phyloP scores from a whole-genome alignment of 208 protist genomes.

The Crithidia thermophila region DNA sequence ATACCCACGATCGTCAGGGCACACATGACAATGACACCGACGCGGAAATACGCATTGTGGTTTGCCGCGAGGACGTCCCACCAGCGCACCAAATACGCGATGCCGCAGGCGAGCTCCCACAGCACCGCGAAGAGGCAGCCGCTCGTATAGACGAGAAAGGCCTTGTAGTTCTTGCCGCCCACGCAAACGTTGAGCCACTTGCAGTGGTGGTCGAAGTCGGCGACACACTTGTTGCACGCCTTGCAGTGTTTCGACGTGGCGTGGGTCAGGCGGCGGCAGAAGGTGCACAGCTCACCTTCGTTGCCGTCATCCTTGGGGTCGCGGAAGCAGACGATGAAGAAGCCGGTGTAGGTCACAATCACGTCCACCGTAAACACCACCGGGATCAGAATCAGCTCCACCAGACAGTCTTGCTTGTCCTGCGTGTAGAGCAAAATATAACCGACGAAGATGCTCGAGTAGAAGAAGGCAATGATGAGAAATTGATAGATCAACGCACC shows the following conservation, averaged over 20 bases:
- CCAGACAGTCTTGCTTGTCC: conserved; percentile 31
- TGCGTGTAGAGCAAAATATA: conserved; percentile 52
- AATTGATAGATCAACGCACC: conserved; percentile 39
- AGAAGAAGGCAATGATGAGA: conserved; percentile 48
- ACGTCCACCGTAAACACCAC: conserved; percentile 19
- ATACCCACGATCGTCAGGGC: conserved; percentile 37
- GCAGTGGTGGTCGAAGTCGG: conserved; percentile 92
- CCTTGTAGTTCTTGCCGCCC: conserved; percentile 73
- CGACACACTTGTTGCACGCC: conserved; percentile 87
- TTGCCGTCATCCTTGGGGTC: conserved; percentile 51
- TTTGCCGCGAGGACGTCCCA: conserved; percentile 48
- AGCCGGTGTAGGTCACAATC: conserved; percentile 28
- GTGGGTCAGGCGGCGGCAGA: conserved; percentile 49
- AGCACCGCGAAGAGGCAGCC: conserved; percentile 32
- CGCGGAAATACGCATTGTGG: conserved; percentile 62
- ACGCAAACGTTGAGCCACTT: conserved; percentile 93
- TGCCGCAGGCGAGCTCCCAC: conserved; percentile 27
- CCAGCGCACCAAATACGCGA: conserved; percentile 58
- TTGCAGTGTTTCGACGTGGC: conserved; percentile 78
- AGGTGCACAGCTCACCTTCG: conserved; percentile 55
- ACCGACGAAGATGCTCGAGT: conserved; percentile 39
- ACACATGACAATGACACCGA: conserved; percentile 51
- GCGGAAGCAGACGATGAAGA: conserved; percentile 49
- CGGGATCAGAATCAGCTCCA: conserved; percentile 55
- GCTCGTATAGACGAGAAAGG: conserved; percentile 68